Percentiles rank a stretch among this genome's conserved stretches.
These are phyloP conservation scores for Penicillium thymicola DNA, from an alignment of 2,329 filamentous ascomycete genomes.

Conservation along the genomic window DNA sequence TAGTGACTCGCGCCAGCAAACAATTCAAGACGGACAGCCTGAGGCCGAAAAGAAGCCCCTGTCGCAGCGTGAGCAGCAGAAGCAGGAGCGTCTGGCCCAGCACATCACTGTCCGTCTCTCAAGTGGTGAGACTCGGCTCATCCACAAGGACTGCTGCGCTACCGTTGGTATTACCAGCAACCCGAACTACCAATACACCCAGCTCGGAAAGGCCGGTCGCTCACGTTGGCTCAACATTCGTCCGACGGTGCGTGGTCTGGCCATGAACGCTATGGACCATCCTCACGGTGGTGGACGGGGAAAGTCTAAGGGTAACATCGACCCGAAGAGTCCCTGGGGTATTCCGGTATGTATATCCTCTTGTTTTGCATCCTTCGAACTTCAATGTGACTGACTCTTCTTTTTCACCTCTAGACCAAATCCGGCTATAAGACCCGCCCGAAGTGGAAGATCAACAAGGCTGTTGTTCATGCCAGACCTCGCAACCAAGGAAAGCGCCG, in stretches of 20 bases:
- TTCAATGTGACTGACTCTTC: conserved; percentile 11
- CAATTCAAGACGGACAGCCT: conserved; percentile 54
- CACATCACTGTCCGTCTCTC: conserved; percentile 83
- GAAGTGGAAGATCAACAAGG: conserved; percentile 87
- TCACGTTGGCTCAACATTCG: conserved; percentile 91
- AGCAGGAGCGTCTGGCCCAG: conserved; percentile 61
- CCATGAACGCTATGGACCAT: conserved; percentile 99
- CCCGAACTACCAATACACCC: conserved; percentile 80
- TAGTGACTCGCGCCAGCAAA: conserved; percentile 53
- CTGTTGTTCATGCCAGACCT: conserved; percentile 76
- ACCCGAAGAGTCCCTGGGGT: conserved; percentile 96
- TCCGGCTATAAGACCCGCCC: conserved; percentile 80
- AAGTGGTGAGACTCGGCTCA: conserved; percentile 86
- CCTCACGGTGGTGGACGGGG: conserved; percentile 98
- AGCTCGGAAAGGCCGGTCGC: conserved; percentile 92
- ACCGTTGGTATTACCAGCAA: conserved; percentile 96
- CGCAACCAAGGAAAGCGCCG: conserved; percentile 88
- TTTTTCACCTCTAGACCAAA: conserved; percentile 45
- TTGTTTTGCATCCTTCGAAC: conserved; percentile 5
- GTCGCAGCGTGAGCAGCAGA: conserved; percentile 39
- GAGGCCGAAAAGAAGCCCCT: conserved; percentile 33
- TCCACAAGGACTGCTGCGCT: conserved; percentile 88
- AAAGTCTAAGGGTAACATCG: conserved; percentile 97
- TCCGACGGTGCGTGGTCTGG: conserved; percentile 92
- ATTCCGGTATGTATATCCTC: conserved; percentile 67